Percentiles rank a stretch among this genome's conserved stretches.
These are phyloP conservation scores for Miscanthus lutarioriparius DNA, from an alignment of 176 grass and related monocot species.

Conservation along the genomic window DNA sequence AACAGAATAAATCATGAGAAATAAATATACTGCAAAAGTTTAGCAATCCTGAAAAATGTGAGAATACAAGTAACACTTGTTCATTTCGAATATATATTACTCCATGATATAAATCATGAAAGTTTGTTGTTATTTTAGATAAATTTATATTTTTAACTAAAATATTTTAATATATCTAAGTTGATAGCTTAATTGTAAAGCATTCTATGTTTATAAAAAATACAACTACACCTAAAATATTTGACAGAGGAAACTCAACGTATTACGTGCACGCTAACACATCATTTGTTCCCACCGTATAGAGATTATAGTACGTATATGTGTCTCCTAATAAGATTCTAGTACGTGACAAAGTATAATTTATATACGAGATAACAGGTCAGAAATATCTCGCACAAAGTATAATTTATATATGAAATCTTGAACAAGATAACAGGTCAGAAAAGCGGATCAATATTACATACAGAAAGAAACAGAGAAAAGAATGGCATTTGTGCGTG, in stretches of 20 bases:
- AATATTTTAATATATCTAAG: too few relatives aligned
- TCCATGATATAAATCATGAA: neutral
- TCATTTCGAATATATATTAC: too few relatives aligned
- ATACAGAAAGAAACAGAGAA: conserved; percentile 17
- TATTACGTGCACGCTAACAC: too few relatives aligned
- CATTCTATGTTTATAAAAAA: neutral
- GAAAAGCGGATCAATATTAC: conserved; percentile 22
- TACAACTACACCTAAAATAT: neutral
- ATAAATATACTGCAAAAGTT: neutral
- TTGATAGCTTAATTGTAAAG: neutral
- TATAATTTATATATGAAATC: conserved; percentile 37
- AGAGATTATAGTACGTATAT: too few relatives aligned
- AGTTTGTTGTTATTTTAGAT: too few relatives aligned
- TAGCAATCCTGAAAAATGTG: too few relatives aligned
- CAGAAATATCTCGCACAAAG: neutral
- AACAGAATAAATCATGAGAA: neutral
- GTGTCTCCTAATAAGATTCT: too few relatives aligned
- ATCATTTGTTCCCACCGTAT: too few relatives aligned
- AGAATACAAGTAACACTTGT: too few relatives aligned
- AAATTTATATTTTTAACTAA: too few relatives aligned
- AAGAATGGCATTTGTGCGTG: conserved; percentile 40
- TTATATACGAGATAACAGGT: neutral
- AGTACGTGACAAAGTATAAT: too few relatives aligned
- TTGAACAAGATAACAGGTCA: neutral
- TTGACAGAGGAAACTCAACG: neutral